Evolutionary conservation across 2,329 filamentous ascomycete species (phyloP).

Genomic region (Seiridium cupressi): DNA sequence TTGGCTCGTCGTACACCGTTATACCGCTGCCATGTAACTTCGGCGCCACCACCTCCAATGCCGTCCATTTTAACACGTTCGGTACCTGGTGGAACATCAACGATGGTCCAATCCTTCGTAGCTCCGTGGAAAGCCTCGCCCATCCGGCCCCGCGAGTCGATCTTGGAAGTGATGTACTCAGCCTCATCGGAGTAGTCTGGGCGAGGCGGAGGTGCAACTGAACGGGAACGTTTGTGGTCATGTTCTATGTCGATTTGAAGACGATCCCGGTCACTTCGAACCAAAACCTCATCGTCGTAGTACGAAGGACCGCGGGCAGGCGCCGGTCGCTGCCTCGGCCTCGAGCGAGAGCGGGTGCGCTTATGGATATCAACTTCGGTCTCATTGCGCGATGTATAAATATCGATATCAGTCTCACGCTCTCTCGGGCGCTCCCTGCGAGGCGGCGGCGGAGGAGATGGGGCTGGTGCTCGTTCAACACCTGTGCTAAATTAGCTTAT

Average conservation of each 20-base stretch:
- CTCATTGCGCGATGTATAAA: slow-evolving; percentile 50
- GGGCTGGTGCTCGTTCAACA: slow-evolving; percentile 42
- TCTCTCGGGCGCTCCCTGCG: slow-evolving; percentile 46
- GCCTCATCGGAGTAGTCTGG: slow-evolving; percentile 64
- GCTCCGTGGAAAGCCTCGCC: slow-evolving; percentile 74
- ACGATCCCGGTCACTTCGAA: slow-evolving; percentile 55
- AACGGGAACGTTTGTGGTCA: slow-evolving; percentile 48
- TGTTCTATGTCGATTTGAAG: slow-evolving; percentile 37
- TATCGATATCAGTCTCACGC: slow-evolving; percentile 60
- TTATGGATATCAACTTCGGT: slow-evolving; percentile 58
- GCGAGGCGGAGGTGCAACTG: slow-evolving; percentile 42
- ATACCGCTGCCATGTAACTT: slow-evolving; percentile 77
- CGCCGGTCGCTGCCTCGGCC: slow-evolving; percentile 30
- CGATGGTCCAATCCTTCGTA: slow-evolving; percentile 75
- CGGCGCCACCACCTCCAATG: slow-evolving; percentile 69
- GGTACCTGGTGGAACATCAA: slow-evolving; percentile 82
- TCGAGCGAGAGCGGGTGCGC: slow-evolving; percentile 34
- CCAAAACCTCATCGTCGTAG: slow-evolving; percentile 62
- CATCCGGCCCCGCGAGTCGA: slow-evolving; percentile 61
- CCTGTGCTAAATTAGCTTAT: slow-evolving; percentile 32
- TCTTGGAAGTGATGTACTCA: slow-evolving; percentile 55
- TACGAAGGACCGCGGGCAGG: slow-evolving; percentile 23
- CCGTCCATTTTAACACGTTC: slow-evolving; percentile 82
- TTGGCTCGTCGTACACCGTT: slow-evolving; percentile 73
- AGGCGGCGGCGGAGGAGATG: slow-evolving; percentile 42